Conservation (phyloP, 805 yeast species). For the Yarrowia sp. region DNA sequence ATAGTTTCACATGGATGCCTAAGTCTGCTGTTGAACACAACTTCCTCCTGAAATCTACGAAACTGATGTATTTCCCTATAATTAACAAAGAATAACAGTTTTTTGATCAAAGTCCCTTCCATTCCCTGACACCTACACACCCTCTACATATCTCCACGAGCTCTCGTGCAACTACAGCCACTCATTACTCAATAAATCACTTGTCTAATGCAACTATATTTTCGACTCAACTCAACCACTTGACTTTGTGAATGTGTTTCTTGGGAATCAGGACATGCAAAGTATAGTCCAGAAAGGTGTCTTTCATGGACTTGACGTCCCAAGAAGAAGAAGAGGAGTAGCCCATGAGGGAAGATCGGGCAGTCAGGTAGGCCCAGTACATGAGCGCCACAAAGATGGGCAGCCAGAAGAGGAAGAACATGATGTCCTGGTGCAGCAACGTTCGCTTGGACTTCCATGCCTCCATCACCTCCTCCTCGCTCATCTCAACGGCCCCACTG, state of each 20-base stretch:
- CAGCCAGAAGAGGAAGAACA: slow-evolving; percentile 87
- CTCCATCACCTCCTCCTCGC: slow-evolving; percentile 32
- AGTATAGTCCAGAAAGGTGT: slow-evolving; percentile 16
- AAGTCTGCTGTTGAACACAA: no score
- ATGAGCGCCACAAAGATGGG: slow-evolving; percentile 54
- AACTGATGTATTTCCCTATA: no score
- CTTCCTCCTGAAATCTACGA: no score
- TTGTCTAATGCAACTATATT: not conserved
- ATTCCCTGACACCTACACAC: no score
- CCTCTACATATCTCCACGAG: no score
- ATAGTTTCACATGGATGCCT: no score
- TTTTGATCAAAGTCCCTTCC: no score
- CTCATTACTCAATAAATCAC: slow-evolving; percentile 9
- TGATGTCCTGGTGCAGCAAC: slow-evolving; percentile 64
- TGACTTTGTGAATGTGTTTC: slow-evolving; percentile 17
- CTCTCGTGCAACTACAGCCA: no score
- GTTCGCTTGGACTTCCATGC: slow-evolving; percentile 44
- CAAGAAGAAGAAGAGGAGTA: not conserved
- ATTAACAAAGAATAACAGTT: no score
- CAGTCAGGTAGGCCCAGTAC: slow-evolving; percentile 13
- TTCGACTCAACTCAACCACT: not conserved
- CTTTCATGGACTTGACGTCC: slow-evolving; percentile 4
- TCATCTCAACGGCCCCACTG: slow-evolving; percentile 2
- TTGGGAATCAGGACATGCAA: slow-evolving; percentile 17
- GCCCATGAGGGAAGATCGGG: slow-evolving; percentile 17